Conservation (phyloP, 2,329 filamentous ascomycete genomes). For the Cordyceps tenuipes region DNA sequence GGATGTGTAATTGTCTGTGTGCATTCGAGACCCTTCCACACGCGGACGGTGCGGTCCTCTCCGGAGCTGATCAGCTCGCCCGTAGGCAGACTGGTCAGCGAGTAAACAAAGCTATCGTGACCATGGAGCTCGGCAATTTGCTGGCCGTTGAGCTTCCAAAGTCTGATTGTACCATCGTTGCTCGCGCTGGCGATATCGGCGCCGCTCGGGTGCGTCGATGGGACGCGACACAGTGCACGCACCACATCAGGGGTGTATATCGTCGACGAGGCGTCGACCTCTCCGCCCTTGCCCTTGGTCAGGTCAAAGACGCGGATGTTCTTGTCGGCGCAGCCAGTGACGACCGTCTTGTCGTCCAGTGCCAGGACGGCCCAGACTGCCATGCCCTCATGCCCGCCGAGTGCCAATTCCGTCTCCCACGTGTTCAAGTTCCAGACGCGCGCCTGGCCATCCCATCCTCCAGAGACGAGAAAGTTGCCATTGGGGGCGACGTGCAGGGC, state of each 20-base stretch:
- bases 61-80: constrained; percentile 87
- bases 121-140: constrained; percentile 71
- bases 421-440: constrained; percentile 78
- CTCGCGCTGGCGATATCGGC: constrained; percentile 92
- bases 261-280: constrained; percentile 43
- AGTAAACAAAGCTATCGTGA: constrained; percentile 94
- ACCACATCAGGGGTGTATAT: constrained; percentile 72
- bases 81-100: constrained; percentile 64
- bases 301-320: constrained; percentile 78
- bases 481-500: constrained; percentile 69
- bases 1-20: constrained; percentile 95
- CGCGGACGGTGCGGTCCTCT: constrained; percentile 84
- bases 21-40: constrained; percentile 79
- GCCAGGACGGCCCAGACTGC: constrained; percentile 90
- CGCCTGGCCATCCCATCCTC: constrained; percentile 86
- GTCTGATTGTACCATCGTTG: constrained; percentile 80
- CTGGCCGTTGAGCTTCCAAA: constrained; percentile 77
- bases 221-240: constrained; percentile 78
- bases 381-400: constrained; percentile 65
- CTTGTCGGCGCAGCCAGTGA: constrained; percentile 91
- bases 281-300: constrained; percentile 46
- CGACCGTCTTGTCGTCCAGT: constrained; percentile 68
- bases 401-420: constrained; percentile 67
- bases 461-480: constrained; percentile 72
- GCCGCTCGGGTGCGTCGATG: constrained; percentile 64